Conservation (phyloP, 768 basidiomycete species). For the Dentipellis fragilis region DNA sequence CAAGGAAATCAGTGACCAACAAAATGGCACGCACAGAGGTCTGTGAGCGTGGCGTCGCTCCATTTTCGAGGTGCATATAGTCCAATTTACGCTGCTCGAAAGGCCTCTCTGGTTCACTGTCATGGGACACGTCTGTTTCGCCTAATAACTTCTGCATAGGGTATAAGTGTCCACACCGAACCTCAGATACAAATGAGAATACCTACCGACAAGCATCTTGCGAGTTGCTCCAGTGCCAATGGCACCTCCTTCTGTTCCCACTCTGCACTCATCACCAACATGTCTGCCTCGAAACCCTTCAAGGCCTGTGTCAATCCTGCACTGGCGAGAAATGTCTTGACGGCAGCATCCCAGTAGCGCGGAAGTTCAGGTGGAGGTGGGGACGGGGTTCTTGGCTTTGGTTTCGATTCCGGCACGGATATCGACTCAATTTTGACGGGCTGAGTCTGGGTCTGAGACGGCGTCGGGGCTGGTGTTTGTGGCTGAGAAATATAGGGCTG, state of each 20-base stretch:
- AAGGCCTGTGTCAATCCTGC: slow-evolving; percentile 18
- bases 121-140: slow-evolving; percentile 9
- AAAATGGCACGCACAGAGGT: slow-evolving; percentile 38
- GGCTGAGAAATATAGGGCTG: slow-evolving; percentile 6
- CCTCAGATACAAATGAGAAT: neutral
- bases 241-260: slow-evolving; percentile 16
- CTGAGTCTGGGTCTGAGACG: neutral
- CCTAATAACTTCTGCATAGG: slow-evolving; percentile 3
- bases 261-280: slow-evolving; percentile 20
- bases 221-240: slow-evolving; percentile 15
- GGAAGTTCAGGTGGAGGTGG: slow-evolving; percentile 12
- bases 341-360: slow-evolving; percentile 13
- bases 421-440: neutral
- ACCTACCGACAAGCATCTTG: slow-evolving; percentile 15
- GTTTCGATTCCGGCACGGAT: neutral
- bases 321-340: slow-evolving; percentile 12
- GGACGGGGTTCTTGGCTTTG: slow-evolving; percentile 3
- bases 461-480: neutral
- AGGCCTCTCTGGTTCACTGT: slow-evolving; percentile 21
- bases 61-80: slow-evolving; percentile 43
- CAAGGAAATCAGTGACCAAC: neutral
- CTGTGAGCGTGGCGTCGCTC: slow-evolving; percentile 39
- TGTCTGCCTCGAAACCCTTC: slow-evolving; percentile 18
- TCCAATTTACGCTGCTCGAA: slow-evolving; percentile 65
- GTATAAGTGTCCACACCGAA: slow-evolving; percentile 1